Conservation (phyloP, 2,329 filamentous ascomycete genomes). For the Fusarium siculi region DNA sequence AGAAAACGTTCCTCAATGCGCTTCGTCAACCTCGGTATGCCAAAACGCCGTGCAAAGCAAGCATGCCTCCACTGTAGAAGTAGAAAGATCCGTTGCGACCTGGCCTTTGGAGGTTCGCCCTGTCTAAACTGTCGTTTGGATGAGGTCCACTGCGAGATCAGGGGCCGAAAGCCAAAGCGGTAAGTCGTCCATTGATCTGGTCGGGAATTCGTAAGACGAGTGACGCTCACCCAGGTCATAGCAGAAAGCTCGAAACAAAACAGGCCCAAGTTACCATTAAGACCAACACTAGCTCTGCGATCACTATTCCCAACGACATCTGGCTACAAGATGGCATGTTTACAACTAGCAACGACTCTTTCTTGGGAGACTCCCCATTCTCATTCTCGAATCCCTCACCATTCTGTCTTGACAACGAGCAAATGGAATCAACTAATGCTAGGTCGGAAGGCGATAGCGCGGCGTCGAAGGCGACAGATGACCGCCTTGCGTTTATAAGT, state of each 20-base stretch:
- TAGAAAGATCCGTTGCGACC: not conserved
- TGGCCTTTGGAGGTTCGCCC: not conserved
- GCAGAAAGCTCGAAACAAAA: not conserved
- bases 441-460: not conserved
- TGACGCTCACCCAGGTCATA: not conserved
- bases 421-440: not conserved
- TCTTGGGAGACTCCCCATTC: not conserved
- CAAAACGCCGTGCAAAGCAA: not conserved
- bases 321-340: not conserved
- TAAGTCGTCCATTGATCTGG: not conserved
- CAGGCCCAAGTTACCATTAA: not conserved
- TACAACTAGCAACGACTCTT: no score
- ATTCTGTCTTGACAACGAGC: not conserved
- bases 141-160: not conserved
- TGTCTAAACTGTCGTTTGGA: not conserved
- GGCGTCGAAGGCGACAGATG: not conserved
- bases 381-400: not conserved
- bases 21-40: not conserved
- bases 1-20: not conserved
- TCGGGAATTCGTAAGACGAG: not conserved
- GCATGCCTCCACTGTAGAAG: not conserved
- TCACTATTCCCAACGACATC: fast-evolving
- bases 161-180: not conserved
- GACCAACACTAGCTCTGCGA: not conserved
- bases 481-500: not conserved